Evolutionary conservation across 495 filamentous ascomycete species (phyloP).

Genomic region (Aspergillus ellipticus): DNA sequence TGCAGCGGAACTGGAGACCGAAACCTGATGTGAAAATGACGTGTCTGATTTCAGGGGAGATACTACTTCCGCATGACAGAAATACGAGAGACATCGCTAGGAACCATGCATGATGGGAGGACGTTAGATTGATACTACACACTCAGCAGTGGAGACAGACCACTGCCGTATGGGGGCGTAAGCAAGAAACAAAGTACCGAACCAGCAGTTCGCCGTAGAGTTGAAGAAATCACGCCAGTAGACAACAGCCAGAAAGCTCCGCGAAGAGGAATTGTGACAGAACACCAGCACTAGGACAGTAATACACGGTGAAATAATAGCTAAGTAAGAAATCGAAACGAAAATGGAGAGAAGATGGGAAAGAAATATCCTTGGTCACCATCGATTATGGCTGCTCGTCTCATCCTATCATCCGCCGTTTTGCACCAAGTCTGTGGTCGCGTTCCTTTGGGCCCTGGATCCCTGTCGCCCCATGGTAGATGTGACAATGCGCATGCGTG

Average conservation of each 20-base stretch:
- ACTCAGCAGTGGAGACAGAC: neutral
- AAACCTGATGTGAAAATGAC: no score
- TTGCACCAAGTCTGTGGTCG: neutral
- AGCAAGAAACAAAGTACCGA: neutral
- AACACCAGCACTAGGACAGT: conserved; percentile 13
- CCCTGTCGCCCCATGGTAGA: neutral
- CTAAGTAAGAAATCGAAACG: conserved; percentile 1
- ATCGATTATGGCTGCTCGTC: neutral
- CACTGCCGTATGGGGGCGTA: neutral
- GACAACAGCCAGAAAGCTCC: conserved; percentile 17
- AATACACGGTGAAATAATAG: conserved; percentile 5
- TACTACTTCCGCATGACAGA: no score
- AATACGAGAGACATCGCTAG: no score
- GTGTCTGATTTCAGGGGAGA: no score
- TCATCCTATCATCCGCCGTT: neutral
- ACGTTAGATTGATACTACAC: neutral
- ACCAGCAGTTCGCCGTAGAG: neutral
- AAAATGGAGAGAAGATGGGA: neutral
- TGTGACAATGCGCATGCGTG: neutral
- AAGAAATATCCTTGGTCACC: conserved; percentile 4
- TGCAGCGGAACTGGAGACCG: no score
- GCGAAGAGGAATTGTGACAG: conserved; percentile 16
- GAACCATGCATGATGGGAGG: no score
- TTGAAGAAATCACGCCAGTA: neutral
- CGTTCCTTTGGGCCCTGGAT: neutral